These are phyloP conservation scores for Skeletonema grethae DNA, from an alignment of 108 stramenopile species.

Conservation along the genomic window DNA sequence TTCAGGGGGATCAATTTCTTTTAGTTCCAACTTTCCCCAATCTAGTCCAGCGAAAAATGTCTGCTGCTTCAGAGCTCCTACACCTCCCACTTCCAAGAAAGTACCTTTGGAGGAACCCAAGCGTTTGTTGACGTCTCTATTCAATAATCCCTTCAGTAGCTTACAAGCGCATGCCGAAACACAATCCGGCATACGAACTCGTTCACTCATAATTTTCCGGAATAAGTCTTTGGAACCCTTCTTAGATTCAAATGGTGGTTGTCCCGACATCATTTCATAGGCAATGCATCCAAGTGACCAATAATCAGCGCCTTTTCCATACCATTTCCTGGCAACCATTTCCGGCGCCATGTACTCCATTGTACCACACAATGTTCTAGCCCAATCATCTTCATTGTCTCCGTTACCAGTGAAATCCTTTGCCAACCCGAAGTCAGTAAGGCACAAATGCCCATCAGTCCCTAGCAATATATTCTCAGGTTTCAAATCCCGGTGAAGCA, in stretches of 20 bases:
- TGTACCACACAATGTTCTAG: constrained; percentile 87
- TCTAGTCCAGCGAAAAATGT: constrained; percentile 89
- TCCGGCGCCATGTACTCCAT: constrained; percentile 94
- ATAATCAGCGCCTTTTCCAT: constrained; percentile 97
- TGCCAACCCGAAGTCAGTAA: constrained; percentile 98
- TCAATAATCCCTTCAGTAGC: constrained; percentile 90
- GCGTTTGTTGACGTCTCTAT: constrained; percentile 87
- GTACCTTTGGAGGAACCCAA: constrained; percentile 89
- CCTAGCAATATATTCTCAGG: constrained; percentile 94
- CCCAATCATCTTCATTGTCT: constrained; percentile 57
- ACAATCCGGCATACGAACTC: constrained; percentile 91
- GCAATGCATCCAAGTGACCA: constrained; percentile 95
- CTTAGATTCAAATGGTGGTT: constrained; percentile 90
- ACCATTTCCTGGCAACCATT: constrained; percentile 93
- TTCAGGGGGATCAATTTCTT: constrained; percentile 77
- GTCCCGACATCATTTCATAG: constrained; percentile 96
- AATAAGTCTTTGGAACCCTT: constrained; percentile 91
- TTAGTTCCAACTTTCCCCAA: constrained; percentile 88
- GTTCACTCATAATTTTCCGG: constrained; percentile 93
- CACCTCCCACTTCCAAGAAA: constrained; percentile 98
- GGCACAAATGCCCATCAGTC: constrained; percentile 88
- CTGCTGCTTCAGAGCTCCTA: constrained; percentile 88
- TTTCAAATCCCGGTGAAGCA: constrained; percentile 95
- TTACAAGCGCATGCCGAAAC: constrained; percentile 78
- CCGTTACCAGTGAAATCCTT: constrained; percentile 74